Percentiles rank a stretch among this genome's conserved stretches.
Conservation (phyloP, 768 basidiomycete genomes). For the Auricularia cornea region DNA sequence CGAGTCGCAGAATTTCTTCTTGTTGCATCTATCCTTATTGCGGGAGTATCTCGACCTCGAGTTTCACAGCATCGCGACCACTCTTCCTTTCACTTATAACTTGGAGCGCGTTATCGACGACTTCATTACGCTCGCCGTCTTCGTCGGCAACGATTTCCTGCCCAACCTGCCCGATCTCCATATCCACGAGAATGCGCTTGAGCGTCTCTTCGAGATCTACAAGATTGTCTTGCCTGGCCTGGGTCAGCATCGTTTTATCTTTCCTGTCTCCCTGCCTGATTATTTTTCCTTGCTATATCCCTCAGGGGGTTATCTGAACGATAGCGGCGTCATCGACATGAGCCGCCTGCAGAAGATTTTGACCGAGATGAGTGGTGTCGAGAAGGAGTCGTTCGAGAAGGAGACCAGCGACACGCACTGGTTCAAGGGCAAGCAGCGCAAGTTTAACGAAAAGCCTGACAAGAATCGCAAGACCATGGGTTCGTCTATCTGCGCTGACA, state of each 20-base stretch:
- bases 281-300: background rate
- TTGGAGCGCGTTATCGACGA: slow-evolving; percentile 96
- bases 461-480: slow-evolving; percentile 51
- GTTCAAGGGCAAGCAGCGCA: slow-evolving; percentile 89
- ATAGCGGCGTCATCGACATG: slow-evolving; percentile 74
- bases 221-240: slow-evolving; percentile 80
- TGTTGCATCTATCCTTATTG: slow-evolving; percentile 88
- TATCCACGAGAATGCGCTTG: slow-evolving; percentile 94
- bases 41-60: slow-evolving; percentile 97
- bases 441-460: slow-evolving; percentile 60
- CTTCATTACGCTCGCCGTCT: slow-evolving; percentile 92
- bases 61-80: slow-evolving; percentile 63
- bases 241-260: slow-evolving; percentile 33
- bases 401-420: slow-evolving; percentile 86
- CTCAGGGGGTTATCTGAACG: slow-evolving; percentile 87
- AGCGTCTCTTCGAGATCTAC: slow-evolving; percentile 90
- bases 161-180: slow-evolving; percentile 95
- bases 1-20: slow-evolving; percentile 85
- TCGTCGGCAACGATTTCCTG: slow-evolving; percentile 96
- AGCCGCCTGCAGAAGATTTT: slow-evolving; percentile 77
- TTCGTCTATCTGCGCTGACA: slow-evolving; percentile 37
- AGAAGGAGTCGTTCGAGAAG: slow-evolving; percentile 84
- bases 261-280: background rate
- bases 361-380: slow-evolving; percentile 82
- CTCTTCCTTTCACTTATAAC: slow-evolving; percentile 72